A percentile compares a stretch with the other conserved stretches of the same genome.
These are phyloP conservation scores for Cyberlindnera japonica DNA, from an alignment of 805 yeast genomes.

Conservation along the genomic window DNA sequence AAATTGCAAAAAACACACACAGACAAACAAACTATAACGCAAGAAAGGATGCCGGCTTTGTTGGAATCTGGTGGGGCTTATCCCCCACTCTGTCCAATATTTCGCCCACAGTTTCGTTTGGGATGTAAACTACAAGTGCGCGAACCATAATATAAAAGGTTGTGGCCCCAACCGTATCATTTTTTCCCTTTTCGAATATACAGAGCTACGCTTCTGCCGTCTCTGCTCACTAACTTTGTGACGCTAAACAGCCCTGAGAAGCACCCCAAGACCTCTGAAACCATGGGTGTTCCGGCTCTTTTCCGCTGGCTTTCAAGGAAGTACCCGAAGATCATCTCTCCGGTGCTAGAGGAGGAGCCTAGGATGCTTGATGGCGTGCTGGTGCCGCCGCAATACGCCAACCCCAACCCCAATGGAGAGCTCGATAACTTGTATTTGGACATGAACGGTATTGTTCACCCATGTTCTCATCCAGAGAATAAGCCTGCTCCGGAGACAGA, in stretches of 20 bases:
- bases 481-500: slow-evolving; percentile 95
- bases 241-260: not conserved
- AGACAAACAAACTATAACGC: too few relatives aligned
- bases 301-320: slow-evolving; percentile 93
- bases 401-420: slow-evolving; percentile 93
- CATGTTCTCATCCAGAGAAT: slow-evolving; percentile 97
- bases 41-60: too few relatives aligned
- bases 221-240: too few relatives aligned
- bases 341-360: slow-evolving; percentile 75
- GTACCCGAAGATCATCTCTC: slow-evolving; percentile 91
- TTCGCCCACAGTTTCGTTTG: too few relatives aligned
- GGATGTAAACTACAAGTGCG: too few relatives aligned
- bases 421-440: slow-evolving; percentile 89
- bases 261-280: not conserved
- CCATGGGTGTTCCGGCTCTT: slow-evolving; percentile 96
- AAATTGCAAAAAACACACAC: too few relatives aligned
- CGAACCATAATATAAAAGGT: too few relatives aligned
- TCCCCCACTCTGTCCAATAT: too few relatives aligned
- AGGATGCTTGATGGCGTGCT: slow-evolving; percentile 55
- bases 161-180: not conserved
- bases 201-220: too few relatives aligned
- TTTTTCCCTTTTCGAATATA: not conserved
- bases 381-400: slow-evolving; percentile 62
- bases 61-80: too few relatives aligned
- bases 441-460: slow-evolving; percentile 99